phyloP scores from a whole-genome alignment of 1,284 basidiomycete genomes.

The Cystobasidium slooffiae region DNA sequence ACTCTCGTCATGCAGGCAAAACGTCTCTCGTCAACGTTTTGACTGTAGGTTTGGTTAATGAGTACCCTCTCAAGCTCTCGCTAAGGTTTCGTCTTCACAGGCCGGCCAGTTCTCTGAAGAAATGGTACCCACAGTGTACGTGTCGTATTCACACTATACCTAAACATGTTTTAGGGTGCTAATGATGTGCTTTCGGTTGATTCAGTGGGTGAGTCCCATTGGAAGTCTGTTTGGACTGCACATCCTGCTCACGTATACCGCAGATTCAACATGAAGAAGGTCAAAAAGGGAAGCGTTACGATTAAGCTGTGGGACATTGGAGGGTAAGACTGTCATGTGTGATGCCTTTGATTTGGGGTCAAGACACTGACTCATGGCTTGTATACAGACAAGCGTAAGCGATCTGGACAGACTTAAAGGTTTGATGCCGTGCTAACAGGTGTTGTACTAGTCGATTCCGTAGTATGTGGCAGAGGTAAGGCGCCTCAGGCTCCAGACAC shows the following conservation, averaged over 20 bases:
- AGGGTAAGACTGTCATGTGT: slow-evolving; percentile 27
- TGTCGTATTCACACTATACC: not conserved
- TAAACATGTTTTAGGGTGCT: not conserved
- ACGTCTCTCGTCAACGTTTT: slow-evolving; percentile 55
- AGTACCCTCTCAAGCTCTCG: not conserved
- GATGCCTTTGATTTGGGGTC: not conserved
- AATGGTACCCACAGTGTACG: slow-evolving; percentile 54
- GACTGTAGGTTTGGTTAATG: slow-evolving; percentile 39
- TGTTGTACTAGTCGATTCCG: slow-evolving; percentile 69
- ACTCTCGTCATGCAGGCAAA: slow-evolving; percentile 40
- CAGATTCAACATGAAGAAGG: slow-evolving; percentile 54
- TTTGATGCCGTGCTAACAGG: not conserved
- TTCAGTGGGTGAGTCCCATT: slow-evolving; percentile 13
- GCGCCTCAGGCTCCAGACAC: too few species aligned
- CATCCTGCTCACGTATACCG: not conserved
- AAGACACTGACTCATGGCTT: not conserved
- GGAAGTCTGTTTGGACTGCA: too few species aligned
- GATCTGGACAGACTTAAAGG: not conserved
- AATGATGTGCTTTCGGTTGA: not conserved
- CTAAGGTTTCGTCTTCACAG: slow-evolving; percentile 29
- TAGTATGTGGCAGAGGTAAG: slow-evolving; percentile 73
- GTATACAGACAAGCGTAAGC: not conserved
- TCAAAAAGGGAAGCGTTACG: slow-evolving; percentile 54
- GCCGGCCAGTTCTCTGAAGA: slow-evolving; percentile 49
- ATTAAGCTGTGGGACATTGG: slow-evolving; percentile 54